Evolutionary conservation across 2,329 filamentous ascomycete species (phyloP).

Genomic region (Triangularia verruculosa): DNA sequence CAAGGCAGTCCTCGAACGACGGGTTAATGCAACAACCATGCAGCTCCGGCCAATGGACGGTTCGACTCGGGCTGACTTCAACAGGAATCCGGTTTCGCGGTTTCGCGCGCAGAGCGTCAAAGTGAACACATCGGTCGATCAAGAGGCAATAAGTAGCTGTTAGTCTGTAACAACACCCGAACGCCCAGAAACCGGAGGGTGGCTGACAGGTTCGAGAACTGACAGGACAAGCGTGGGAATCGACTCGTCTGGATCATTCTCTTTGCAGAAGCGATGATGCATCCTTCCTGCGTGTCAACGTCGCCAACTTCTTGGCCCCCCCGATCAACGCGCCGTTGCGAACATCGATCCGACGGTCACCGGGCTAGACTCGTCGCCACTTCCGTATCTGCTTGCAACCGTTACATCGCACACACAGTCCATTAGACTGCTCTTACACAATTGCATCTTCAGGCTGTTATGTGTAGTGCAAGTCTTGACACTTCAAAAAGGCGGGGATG

Average conservation of each 20-base stretch:
- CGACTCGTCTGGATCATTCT: constrained; percentile 17
- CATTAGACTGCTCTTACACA: background rate
- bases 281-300: constrained; percentile 14
- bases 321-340: constrained; percentile 1
- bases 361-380: constrained; percentile 5
- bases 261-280: constrained; percentile 10
- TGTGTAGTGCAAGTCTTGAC: background rate
- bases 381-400: background rate
- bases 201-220: background rate
- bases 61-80: background rate
- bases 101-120: background rate
- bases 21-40: background rate
- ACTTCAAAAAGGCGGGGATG: background rate
- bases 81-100: background rate
- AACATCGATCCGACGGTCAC: constrained; percentile 14
- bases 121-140: background rate
- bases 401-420: background rate
- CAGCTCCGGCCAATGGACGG: background rate
- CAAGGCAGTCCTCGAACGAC: constrained; percentile 2
- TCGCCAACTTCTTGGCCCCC: constrained; percentile 15
- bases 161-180: background rate
- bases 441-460: background rate
- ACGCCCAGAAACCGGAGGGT: background rate
- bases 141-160: background rate
- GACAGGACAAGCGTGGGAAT: constrained; percentile 13